Percentiles rank a stretch among this genome's conserved stretches.
Evolutionary conservation across 768 basidiomycete species (phyloP).

Genomic region (Lactifluus hygrophoroides): DNA sequence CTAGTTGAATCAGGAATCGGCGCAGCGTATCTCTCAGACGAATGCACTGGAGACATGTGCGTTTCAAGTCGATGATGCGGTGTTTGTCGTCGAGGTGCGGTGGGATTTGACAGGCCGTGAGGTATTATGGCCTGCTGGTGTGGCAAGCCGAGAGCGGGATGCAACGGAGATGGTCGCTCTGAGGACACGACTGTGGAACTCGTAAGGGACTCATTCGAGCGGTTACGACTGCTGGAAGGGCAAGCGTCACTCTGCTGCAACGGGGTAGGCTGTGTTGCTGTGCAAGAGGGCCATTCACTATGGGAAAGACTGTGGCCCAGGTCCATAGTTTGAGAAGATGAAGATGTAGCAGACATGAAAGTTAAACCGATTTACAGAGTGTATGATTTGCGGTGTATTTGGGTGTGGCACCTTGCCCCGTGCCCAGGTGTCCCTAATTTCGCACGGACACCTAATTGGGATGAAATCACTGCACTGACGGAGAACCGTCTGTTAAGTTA

Average conservation of each 20-base stretch:
- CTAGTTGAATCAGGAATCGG: conserved; percentile 24
- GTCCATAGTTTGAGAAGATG: conserved; percentile 40
- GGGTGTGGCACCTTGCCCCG: background rate
- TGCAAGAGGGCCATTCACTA: conserved; percentile 31
- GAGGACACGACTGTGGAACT: conserved; percentile 32
- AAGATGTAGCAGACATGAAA: conserved; percentile 33
- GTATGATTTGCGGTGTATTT: background rate
- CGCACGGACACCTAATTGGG: no score
- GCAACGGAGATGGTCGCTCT: conserved; percentile 28
- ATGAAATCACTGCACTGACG: no score
- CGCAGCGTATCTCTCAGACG: background rate
- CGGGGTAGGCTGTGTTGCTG: conserved; percentile 50
- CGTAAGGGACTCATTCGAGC: conserved; percentile 22
- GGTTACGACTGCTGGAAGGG: conserved; percentile 3
- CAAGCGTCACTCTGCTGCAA: conserved; percentile 37
- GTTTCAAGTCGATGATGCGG: conserved; percentile 15
- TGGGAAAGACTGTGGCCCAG: conserved; percentile 36
- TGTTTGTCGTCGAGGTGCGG: conserved; percentile 10
- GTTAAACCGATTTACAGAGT: conserved; percentile 30
- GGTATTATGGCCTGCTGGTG: background rate
- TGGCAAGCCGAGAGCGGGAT: conserved; percentile 21
- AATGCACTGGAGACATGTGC: conserved; percentile 15
- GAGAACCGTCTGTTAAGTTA: no score
- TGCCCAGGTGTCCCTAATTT: no score
- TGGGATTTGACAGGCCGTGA: conserved; percentile 1